Base-by-base conservation (phyloP, 1,284 basidiomycete genomes). In the Puccinia polysora region DNA sequence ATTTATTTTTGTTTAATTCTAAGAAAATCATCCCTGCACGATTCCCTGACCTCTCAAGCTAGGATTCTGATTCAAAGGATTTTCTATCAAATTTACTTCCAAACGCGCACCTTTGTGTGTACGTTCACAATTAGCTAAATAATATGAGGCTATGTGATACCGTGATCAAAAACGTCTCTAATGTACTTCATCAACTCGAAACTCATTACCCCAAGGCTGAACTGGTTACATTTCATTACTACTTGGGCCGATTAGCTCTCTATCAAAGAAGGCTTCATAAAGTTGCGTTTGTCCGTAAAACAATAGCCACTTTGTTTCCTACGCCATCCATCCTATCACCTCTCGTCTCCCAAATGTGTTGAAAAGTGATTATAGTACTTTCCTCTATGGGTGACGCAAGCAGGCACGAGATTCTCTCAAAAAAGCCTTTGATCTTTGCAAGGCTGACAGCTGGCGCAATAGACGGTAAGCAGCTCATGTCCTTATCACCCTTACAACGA, bases 111-210 rank as follows among this genome's bases (percentile, higher is more conserved):
- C n/a, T n/a, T n/a, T n/a, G n/a, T n/a, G n/a, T n/a, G n/a, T n/a
- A n/a, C n/a, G n/a, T n/a, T n/a, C n/a, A n/a, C n/a, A n/a, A n/a
- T n/a, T 49, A 75, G 67, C 72, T 78, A n/a, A 79, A 80, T 68
- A 82, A 82, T 65, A 78, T 81, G 36, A 77, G 81, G 1, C 74
- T 82, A 1, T 81, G 81, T 74, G 81, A 81, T 70, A 82, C 81
- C 0, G 80, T 82, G n/a, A 73, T 82, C 15, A 80, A 79, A 28
- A 80, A 80, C 55, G 80, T 80, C 20, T 76, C 79, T 34, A 80
- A 80, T 67, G 79, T 80, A 5, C 69, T 79, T 58, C 58, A 68
- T n/a, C 75, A 74, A 10, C 76, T 80, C 45, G 78, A 78, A 49
- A 75, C 76, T 25, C 76, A 79, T 25, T 81, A 79, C 73, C 77